Base-by-base conservation (phyloP, 352 stramenopile genomes). In the Pythium sukuiense region DNA sequence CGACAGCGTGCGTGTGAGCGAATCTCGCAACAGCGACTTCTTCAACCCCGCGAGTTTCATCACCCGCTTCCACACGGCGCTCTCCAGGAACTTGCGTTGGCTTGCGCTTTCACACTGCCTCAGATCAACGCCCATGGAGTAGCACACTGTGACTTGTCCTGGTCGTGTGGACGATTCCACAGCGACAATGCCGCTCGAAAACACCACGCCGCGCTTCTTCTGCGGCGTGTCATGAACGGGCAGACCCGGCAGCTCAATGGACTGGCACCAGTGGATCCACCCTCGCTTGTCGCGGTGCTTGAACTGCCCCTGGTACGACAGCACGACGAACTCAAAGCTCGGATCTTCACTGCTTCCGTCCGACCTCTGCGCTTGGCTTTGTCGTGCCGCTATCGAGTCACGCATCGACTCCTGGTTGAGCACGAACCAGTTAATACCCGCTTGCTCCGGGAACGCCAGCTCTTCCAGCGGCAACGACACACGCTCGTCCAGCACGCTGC, bases 241-340 rank as follows among this genome's bases (percentile, higher is more conserved):
- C 20, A 63, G 59, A 46, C 49, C 56, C 14, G 63, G 68, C 16
- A 75, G 56, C 13, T 75, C 69, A 35, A 75, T 59, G 26, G 63
- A 72, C 50, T 72, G 69, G 43, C 64, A 63, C 57, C 63, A 72
- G 33, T 75, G 69, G 13, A 75, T 45, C 69, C 69, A 75, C 12
- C 69, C 69, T 1, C 63, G 63, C 2, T 63, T 53, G 13, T 49
- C 46, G 33, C 64, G 69, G 33, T 75, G 69, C 59, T 60, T 62
- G 52, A 75, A 75, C 5, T 63, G 13, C 20, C 55, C 69, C 24
- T 75, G 69, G 35, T 75, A 75, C 50, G 50, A 57, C 0, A 75
- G 64, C 30, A 69, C 55, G 12, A 69, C n/a, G 55, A 65, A 75
- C 55, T 60, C 57, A 13, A 58, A 18, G 3, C 26, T 37, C n/a